Percentiles rank a stretch among this genome's conserved stretches.
Conservation (phyloP, 176 grass and related monocot genomes). For the Echinochloa phyllopogon region DNA sequence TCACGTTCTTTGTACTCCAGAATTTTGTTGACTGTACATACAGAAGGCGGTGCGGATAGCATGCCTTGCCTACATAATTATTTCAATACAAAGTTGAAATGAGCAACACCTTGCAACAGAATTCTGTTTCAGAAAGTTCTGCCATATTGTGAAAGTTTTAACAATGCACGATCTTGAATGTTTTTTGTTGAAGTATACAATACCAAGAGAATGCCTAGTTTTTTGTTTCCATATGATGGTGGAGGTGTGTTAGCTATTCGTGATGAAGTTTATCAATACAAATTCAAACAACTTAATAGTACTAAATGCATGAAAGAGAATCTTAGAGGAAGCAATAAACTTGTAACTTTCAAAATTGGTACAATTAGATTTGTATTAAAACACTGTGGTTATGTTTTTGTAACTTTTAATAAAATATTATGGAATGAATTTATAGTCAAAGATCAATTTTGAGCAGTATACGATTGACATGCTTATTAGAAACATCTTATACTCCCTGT, state of each 20-base stretch:
- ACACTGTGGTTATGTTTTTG: no score
- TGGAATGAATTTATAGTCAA: no score
- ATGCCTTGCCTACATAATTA: conserved; percentile 39
- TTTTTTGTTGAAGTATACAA: background rate
- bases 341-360: no score
- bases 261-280: background rate
- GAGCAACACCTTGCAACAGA: conserved; percentile 10
- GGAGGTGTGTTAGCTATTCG: background rate
- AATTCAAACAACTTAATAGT: background rate
- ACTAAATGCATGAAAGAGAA: background rate
- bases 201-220: background rate
- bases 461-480: no score
- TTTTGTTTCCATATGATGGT: background rate
- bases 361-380: no score
- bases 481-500: no score
- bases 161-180: background rate
- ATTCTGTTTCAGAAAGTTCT: background rate
- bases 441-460: no score
- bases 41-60: conserved; percentile 34
- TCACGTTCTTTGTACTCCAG: conserved; percentile 35
- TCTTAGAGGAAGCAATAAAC: background rate
- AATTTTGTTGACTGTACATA: conserved; percentile 52
- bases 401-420: no score
- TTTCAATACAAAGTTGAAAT: conserved; percentile 63
- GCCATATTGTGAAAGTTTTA: background rate